These are phyloP conservation scores for Dryas integrifolia DNA, from an alignment of 331 rosid genomes.

Conservation along the genomic window DNA sequence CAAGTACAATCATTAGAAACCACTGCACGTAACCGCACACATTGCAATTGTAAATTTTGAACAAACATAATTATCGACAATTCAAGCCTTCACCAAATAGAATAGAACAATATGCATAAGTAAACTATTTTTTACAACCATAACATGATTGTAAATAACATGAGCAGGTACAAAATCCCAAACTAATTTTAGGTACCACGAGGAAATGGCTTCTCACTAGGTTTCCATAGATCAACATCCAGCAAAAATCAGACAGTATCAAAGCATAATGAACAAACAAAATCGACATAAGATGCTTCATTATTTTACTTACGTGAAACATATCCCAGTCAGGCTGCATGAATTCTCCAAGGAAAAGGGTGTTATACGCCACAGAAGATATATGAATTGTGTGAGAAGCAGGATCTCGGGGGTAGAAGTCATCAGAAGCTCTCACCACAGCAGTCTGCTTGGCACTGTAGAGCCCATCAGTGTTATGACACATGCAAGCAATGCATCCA, in stretches of 20 bases:
- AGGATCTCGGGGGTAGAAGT: conserved; percentile 86
- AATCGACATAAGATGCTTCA: neutral
- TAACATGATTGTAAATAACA: neutral
- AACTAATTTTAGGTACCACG: neutral
- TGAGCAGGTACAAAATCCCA: neutral
- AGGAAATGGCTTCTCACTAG: neutral
- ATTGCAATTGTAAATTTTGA: neutral
- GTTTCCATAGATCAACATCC: neutral
- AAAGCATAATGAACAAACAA: neutral
- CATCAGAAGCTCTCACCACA: conserved; percentile 89
- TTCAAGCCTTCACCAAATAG: neutral
- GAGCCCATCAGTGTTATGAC: conserved; percentile 91
- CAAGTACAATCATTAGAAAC: neutral
- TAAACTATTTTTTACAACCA: neutral
- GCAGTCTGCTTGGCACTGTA: conserved; percentile 92
- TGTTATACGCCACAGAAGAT: conserved; percentile 90
- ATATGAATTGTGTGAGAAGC: conserved; percentile 95
- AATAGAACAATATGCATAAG: neutral
- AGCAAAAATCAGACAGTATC: neutral
- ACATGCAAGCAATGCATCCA: conserved; percentile 96
- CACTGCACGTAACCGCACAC: neutral
- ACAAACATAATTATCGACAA: neutral
- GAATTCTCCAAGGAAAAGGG: conserved; percentile 92
- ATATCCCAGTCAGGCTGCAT: conserved; percentile 99
- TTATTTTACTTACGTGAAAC: conserved; percentile 74